phyloP scores from a whole-genome alignment of 345 rosid species.

The Melaleuca alternifolia region DNA sequence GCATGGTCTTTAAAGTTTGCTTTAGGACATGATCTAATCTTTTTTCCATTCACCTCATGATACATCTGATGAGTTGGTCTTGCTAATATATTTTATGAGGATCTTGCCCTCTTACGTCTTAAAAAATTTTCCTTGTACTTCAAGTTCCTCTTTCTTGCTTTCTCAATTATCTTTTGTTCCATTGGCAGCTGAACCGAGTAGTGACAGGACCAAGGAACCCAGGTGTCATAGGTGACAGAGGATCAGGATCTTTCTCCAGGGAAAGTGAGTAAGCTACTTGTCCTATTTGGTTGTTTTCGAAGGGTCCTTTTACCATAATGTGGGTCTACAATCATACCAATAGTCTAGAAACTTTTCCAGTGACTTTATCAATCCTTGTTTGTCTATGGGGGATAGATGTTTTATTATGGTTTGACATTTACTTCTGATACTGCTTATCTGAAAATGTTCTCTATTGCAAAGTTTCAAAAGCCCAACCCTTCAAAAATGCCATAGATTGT shows the following conservation, averaged over 20 bases:
- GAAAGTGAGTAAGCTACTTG: constrained; percentile 66
- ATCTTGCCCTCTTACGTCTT: background rate
- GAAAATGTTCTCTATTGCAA: background rate
- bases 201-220: constrained; percentile 91
- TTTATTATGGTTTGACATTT: background rate
- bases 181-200: constrained; percentile 74
- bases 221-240: constrained; percentile 91
- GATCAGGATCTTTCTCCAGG: constrained; percentile 92
- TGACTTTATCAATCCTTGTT: background rate
- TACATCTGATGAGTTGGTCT: background rate
- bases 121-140: background rate
- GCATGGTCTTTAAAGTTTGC: background rate
- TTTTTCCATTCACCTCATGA: background rate
- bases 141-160: background rate
- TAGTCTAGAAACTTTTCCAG: background rate
- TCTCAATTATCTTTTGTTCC: background rate
- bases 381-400: background rate
- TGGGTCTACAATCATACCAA: background rate
- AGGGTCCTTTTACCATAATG: background rate
- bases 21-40: background rate
- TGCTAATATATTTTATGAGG: background rate
- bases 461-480: background rate
- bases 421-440: background rate
- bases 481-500: background rate
- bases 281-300: background rate